These are phyloP conservation scores for Teratosphaeria epicoccoides DNA, from an alignment of 2,329 filamentous ascomycete species.

Conservation along the genomic window DNA sequence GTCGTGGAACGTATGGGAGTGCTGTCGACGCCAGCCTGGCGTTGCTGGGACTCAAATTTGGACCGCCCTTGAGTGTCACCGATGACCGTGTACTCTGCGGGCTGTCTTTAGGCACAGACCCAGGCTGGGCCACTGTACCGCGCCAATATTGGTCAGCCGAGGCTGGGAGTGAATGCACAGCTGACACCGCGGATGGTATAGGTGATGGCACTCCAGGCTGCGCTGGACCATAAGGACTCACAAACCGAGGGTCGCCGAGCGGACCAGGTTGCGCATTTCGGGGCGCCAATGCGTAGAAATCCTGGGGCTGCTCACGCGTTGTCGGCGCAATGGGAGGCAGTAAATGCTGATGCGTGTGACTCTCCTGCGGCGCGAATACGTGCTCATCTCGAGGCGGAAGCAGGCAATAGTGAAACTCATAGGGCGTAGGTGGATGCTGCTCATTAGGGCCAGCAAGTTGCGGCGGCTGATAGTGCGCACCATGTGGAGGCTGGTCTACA, in stretches of 20 bases:
- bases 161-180: neutral
- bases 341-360: neutral
- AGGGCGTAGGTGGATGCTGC: neutral
- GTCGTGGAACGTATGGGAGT: constrained; percentile 9
- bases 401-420: neutral
- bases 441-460: neutral
- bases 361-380: neutral
- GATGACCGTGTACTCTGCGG: neutral
- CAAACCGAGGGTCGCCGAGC: neutral
- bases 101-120: neutral
- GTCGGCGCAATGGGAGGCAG: neutral
- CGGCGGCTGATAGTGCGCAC: neutral
- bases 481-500: neutral
- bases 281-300: neutral
- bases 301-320: neutral
- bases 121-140: neutral
- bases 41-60: neutral
- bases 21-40: neutral
- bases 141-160: neutral
- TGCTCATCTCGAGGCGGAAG: neutral
- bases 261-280: neutral
- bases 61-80: neutral
- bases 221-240: neutral
- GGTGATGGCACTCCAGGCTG: neutral
- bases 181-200: neutral